Conservation (phyloP, 2,329 filamentous ascomycete genomes). For the Botrytis byssoidea region DNA sequence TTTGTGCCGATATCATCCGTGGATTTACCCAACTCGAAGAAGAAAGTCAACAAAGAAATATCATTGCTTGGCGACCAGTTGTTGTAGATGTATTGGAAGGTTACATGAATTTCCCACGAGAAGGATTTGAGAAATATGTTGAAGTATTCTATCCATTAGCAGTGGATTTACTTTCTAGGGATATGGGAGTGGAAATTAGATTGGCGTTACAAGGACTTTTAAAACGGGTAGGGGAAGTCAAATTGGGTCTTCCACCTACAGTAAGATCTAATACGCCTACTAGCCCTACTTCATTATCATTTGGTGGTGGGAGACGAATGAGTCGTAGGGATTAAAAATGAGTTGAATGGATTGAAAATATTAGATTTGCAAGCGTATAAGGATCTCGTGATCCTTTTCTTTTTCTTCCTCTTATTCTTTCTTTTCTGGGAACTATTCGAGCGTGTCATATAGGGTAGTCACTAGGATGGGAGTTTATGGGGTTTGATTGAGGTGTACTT, state of each 20-base stretch:
- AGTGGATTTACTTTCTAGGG: conserved; percentile 78
- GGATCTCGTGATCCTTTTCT: conserved; percentile 4
- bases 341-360: conserved; percentile 15
- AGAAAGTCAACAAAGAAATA: conserved; percentile 95
- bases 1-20: conserved; percentile 91
- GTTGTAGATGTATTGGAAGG: conserved; percentile 96
- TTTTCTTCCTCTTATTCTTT: background rate
- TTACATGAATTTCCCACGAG: conserved; percentile 77
- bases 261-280: conserved; percentile 24
- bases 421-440: conserved; percentile 15
- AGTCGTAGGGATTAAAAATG: conserved; percentile 21
- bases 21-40: conserved; percentile 86
- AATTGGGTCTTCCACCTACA: conserved; percentile 45
- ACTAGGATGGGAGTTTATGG: conserved; percentile 7
- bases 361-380: background rate
- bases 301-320: conserved; percentile 27
- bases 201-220: conserved; percentile 74
- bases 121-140: conserved; percentile 78
- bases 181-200: conserved; percentile 77
- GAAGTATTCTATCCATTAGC: conserved; percentile 81
- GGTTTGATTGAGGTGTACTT: conserved; percentile 10
- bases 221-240: conserved; percentile 78
- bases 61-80: conserved; percentile 93
- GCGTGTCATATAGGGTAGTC: conserved; percentile 18
- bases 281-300: conserved; percentile 31